Conservation (phyloP, 2,329 filamentous ascomycete species). For the Epichloe typhina region DNA sequence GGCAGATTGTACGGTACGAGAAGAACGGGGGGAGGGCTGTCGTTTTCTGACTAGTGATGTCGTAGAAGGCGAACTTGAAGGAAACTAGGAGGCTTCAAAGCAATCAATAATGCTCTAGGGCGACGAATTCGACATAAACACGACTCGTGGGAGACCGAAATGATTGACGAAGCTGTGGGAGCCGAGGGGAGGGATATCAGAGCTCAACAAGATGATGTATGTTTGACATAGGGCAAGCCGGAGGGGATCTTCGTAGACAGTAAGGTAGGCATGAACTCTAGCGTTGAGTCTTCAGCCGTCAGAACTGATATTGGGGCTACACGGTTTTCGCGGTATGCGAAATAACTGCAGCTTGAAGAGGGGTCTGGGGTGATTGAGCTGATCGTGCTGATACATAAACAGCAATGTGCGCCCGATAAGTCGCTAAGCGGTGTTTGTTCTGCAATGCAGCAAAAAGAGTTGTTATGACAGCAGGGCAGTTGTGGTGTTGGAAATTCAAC, state of each 20-base stretch:
- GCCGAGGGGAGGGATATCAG: constrained; percentile 33
- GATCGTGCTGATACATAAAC: constrained; percentile 99
- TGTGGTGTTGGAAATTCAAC: not conserved
- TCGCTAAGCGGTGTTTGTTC: constrained; percentile 17
- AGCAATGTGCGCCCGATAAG: constrained; percentile 27
- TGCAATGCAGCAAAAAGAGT: constrained; percentile 2
- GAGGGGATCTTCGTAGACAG: constrained; percentile 31
- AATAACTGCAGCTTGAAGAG: constrained; percentile 94
- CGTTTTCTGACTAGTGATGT: not conserved
- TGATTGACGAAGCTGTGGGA: constrained; percentile 23
- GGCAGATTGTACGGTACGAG: constrained; percentile 23
- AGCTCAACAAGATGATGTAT: constrained; percentile 38
- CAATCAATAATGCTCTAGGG: constrained; percentile 7
- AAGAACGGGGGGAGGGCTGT: constrained; percentile 6
- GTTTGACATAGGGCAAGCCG: constrained; percentile 43
- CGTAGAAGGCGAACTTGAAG: not conserved
- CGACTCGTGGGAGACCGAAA: constrained; percentile 5
- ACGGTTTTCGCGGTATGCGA: constrained; percentile 89
- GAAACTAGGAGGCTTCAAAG: constrained; percentile 8
- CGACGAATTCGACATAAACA: constrained; percentile 27
- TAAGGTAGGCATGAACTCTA: constrained; percentile 46
- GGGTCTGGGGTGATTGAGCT: constrained; percentile 84
- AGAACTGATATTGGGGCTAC: constrained; percentile 77
- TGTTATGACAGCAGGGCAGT: not conserved
- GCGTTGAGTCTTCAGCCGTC: constrained; percentile 62